Percentiles rank a stretch among this genome's conserved stretches.
These are phyloP conservation scores for Coemansia sp. DNA, from an alignment of 192 early-diverging fungal genomes.

Conservation along the genomic window DNA sequence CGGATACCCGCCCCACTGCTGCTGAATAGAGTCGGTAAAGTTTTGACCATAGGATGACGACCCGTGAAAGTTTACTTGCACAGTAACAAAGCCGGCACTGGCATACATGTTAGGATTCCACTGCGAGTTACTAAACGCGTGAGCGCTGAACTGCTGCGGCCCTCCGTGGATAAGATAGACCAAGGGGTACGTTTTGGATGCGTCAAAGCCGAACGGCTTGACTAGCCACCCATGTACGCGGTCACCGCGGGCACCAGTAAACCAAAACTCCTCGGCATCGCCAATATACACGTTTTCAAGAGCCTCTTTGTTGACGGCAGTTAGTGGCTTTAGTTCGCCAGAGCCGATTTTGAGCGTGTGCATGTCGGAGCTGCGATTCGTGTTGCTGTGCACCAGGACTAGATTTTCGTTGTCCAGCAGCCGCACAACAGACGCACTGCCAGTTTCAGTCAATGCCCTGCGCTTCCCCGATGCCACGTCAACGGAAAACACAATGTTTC, in stretches of 20 bases:
- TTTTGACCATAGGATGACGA: constrained; percentile 74
- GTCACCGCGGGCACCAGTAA: constrained; percentile 58
- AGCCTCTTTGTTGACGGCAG: constrained; percentile 43
- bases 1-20: constrained; percentile 75
- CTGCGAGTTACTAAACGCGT: constrained; percentile 53
- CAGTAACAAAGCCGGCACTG: constrained; percentile 64
- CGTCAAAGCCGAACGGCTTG: constrained; percentile 59
- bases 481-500: constrained; percentile 45
- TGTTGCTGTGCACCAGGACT: constrained; percentile 41
- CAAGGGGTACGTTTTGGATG: constrained; percentile 60
- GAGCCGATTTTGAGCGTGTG: constrained; percentile 31
- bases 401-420: constrained; percentile 19
- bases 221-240: constrained; percentile 55
- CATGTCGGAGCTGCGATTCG: constrained; percentile 34
- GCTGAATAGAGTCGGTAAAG: constrained; percentile 67
- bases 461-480: constrained; percentile 20
- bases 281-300: constrained; percentile 49
- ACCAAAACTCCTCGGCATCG: constrained; percentile 63
- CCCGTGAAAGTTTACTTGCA: constrained; percentile 73
- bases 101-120: constrained; percentile 77
- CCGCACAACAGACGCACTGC: constrained; percentile 3
- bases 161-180: constrained; percentile 81
- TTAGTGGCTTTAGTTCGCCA: constrained; percentile 33
- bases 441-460: constrained; percentile 26
- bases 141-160: constrained; percentile 66